Evolutionary conservation across 441 rosid genomes (phyloP).

Genomic region (Omphalea diandra): DNA sequence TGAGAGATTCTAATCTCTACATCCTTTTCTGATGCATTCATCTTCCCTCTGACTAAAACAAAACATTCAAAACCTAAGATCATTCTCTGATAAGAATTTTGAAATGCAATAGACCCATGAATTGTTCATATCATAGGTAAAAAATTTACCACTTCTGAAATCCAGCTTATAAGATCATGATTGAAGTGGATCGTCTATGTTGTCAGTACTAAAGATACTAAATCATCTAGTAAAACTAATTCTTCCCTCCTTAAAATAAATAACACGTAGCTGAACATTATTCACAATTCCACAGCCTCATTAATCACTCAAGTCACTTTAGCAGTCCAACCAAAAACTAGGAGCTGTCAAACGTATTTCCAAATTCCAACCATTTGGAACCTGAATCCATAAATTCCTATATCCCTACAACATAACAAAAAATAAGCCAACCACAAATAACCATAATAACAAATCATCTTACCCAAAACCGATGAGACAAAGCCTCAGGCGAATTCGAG

Average conservation of each 20-base stretch:
- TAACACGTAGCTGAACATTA: neutral
- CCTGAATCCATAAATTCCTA: constrained; percentile 2
- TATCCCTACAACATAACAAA: neutral
- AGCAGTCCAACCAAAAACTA: neutral
- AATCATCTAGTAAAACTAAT: constrained; percentile 4
- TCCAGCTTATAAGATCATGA: neutral
- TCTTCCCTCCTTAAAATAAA: neutral
- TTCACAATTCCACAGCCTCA: constrained; percentile 6
- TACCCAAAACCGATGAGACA: constrained; percentile 98
- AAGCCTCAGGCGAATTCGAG: constrained; percentile 58
- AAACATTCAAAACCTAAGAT: neutral
- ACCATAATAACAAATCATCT: neutral
- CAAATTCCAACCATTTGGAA: neutral
- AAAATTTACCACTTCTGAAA: neutral
- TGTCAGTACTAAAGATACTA: neutral
- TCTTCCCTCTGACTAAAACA: neutral
- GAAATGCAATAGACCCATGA: neutral
- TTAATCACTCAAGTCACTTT: constrained; percentile 10
- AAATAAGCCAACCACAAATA: neutral
- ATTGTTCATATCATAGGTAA: neutral
- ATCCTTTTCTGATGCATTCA: neutral
- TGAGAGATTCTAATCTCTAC: neutral
- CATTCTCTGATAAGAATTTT: neutral
- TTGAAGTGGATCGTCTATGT: neutral
- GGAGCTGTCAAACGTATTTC: neutral